These are phyloP conservation scores for Selaginella tamariscina DNA, from an alignment of 75 land plant genomes.

Conservation along the genomic window DNA sequence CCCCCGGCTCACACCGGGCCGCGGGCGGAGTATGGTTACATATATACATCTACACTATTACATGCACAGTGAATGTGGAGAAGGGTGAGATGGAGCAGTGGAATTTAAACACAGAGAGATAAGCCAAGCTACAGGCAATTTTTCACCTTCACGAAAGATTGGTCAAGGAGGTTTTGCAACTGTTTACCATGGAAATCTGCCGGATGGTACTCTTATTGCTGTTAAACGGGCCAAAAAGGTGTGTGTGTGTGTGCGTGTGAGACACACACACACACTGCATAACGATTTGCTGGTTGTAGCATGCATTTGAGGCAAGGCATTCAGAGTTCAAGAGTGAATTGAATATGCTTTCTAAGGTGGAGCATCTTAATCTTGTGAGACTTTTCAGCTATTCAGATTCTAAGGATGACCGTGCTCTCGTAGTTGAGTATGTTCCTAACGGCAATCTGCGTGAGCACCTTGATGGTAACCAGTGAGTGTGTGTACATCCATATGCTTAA, in stretches of 20 bases:
- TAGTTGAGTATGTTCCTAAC: conserved; percentile 90
- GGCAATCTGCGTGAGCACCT: conserved; percentile 92
- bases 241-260: not conserved
- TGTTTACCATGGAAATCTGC: conserved; percentile 31
- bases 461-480: too few species aligned
- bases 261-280: not conserved
- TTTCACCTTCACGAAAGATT: conserved; percentile 33
- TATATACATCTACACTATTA: not conserved
- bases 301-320: not conserved
- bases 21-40: not conserved
- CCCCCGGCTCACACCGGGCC: too few species aligned
- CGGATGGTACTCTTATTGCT: conserved; percentile 22
- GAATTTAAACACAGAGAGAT: conserved; percentile 30
- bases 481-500: too few species aligned
- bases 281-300: not conserved
- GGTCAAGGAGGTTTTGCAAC: conserved; percentile 55
- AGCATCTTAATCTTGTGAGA: conserved; percentile 70
- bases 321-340: conserved; percentile 63
- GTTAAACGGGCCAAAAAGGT: conserved; percentile 38
- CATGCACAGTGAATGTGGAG: not conserved
- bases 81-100: conserved; percentile 11
- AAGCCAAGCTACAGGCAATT: conserved; percentile 27
- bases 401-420: conserved; percentile 57
- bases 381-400: conserved; percentile 65
- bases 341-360: conserved; percentile 47